Evolutionary conservation across 257 asterid species (phyloP).

Genomic region (Jasminum sambac): DNA sequence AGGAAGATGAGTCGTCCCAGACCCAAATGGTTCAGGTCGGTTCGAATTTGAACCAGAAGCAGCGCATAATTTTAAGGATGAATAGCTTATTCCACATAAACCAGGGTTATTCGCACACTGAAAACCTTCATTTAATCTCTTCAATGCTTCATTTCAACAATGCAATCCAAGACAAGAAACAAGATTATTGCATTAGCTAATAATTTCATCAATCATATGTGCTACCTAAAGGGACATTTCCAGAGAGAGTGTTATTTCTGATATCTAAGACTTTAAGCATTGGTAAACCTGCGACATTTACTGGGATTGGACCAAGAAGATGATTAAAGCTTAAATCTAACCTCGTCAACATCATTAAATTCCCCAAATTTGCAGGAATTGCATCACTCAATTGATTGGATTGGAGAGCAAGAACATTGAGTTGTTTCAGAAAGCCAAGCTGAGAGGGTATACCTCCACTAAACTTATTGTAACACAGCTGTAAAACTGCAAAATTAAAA

Average conservation of each 20-base stretch:
- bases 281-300: conserved; percentile 54
- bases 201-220: not conserved
- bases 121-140: conserved; percentile 80
- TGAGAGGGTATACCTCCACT: conserved; percentile 76
- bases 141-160: conserved; percentile 56
- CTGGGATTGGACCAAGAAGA: conserved; percentile 80
- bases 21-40: conserved; percentile 67
- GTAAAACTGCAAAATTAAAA: conserved; percentile 62
- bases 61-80: conserved; percentile 54
- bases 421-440: conserved; percentile 64
- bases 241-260: conserved; percentile 82
- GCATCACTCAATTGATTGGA: conserved; percentile 81
- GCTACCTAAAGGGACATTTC: conserved; percentile 89
- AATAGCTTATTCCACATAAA: conserved; percentile 66
- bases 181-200: conserved; percentile 3
- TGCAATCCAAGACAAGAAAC: conserved; percentile 9
- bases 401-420: conserved; percentile 84
- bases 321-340: conserved; percentile 80
- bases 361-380: conserved; percentile 86
- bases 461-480: conserved; percentile 80
- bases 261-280: conserved; percentile 66
- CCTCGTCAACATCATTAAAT: conserved; percentile 58
- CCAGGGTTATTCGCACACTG: conserved; percentile 70
- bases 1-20: conserved; percentile 54
- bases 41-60: conserved; percentile 42